These are phyloP conservation scores for Amaranthus tricolor DNA, from an alignment of 179 eudicot species.

Conservation along the genomic window DNA sequence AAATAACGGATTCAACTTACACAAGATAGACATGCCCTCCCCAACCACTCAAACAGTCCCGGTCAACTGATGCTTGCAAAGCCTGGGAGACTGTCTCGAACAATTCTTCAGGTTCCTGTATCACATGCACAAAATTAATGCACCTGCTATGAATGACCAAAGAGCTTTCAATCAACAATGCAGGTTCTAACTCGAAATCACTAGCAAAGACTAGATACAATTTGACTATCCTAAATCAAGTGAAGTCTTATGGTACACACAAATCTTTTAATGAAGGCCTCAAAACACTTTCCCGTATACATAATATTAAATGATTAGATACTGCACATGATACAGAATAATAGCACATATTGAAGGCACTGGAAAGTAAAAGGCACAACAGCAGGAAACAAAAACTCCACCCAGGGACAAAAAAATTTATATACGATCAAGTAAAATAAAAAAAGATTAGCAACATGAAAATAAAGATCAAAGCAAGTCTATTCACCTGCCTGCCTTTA, in stretches of 20 bases:
- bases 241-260: background rate
- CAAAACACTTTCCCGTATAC: background rate
- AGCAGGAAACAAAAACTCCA: background rate
- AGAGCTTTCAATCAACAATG: background rate
- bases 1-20: slow-evolving; percentile 44
- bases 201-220: background rate
- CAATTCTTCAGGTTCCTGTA: slow-evolving; percentile 80
- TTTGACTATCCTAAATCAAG: background rate
- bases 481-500: background rate
- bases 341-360: background rate
- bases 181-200: background rate
- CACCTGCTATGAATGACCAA: background rate
- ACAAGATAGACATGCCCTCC: slow-evolving; percentile 92
- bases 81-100: slow-evolving; percentile 93
- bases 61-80: slow-evolving; percentile 69
- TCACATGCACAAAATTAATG: slow-evolving; percentile 2
- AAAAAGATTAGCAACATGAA: background rate
- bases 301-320: background rate
- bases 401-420: background rate
- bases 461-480: background rate
- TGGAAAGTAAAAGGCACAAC: background rate
- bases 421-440: background rate
- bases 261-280: background rate
- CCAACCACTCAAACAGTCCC: slow-evolving; percentile 93
- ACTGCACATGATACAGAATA: background rate